Evolutionary conservation across 345 rosid genomes (phyloP), one percentile per base, ranked within the genome.

Genomic region (Odontarrhena argentea): DNA sequence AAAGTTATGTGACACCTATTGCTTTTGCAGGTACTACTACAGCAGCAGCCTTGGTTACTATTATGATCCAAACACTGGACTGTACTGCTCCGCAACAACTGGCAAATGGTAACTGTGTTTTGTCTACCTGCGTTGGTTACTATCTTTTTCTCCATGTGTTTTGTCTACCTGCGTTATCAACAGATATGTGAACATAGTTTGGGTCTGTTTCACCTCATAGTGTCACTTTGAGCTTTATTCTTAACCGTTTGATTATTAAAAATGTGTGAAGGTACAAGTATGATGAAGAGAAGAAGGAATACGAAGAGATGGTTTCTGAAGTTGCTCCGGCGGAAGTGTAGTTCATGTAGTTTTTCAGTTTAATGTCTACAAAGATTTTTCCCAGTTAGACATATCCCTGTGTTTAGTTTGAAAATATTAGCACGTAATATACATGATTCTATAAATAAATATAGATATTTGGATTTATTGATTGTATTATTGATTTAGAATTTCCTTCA

Each of bases 31-130:
- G 75, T 95, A 91, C 81, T 95, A 95, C 74, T 89, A 88, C 80
- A 95, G 90, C 79, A 84, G 96, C 85, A 86, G 80, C 71, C 77
- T 81, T 79, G 99, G 97, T 37, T 91, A 91, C 79, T 89, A 86
- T 58, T 94, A 87, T 52, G 99, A 94, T 53, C 82, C 99, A 48
- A 82, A 89, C 24, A 86, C 96, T 0, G 85, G 93, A 62, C 77
- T 94, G 13, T 87, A 82, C 76, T 91, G 93, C 78, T 84, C 79
- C 3, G 99, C 96, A 51, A 67, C 87, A 63, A 81, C 97, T 44
- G 93, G 96, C 35, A 86, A 83, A 78, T 94, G 99, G 99, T 91
- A 91, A 66, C 26, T 30, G 3, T 22, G 30, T 52, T 44, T 38
- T 65, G 59, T 48, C 37, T n/a, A 60, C 43, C 28, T 50, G 2